Evolutionary conservation across 768 basidiomycete genomes (phyloP), one percentile per base, ranked within the genome.

Genomic region (Lactarius vividus): DNA sequence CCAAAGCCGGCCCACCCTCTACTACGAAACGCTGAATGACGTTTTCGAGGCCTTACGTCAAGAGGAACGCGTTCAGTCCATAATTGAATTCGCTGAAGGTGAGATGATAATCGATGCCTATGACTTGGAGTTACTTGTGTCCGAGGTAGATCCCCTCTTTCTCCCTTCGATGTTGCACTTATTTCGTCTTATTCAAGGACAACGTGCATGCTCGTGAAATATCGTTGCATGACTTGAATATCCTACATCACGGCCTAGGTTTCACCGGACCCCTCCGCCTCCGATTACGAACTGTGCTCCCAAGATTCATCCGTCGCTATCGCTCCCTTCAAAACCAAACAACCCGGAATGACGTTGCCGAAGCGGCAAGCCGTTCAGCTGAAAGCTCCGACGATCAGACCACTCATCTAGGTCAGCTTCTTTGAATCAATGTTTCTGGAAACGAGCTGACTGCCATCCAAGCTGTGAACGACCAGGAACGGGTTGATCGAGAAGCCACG

Each of bases 11-110:
- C 89, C 90, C 3, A 88, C 85, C 4, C 78, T 92, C 8, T 93
- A 90, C 74, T 92, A 92, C 70, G 90, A 92, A 73, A 86, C 90
- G 33, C 73, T 93, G 55, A 83, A 82, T 52, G 79, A 76, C 63
- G 83, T 92, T 23, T 92, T 92, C 71, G 87, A 87, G 62, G 88
- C 87, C 63, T 76, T 93, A 52, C 87, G 89, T 35, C 81, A 83
- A 71, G 88, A 91, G 63, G 81, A 84, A 57, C 73, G 77, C 62
- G 72, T 90, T 35, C 76, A 78, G 56, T 74, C 77, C 18, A 69
- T 85, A 8, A 76, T 81, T 35, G 80, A 83, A 37, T 73, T 85
- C 55, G 71, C 78, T 26, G 83, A 86, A 54, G 84, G 82, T 61
- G 91, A 92, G 75, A 77, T 93, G 29, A 76, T 85, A 40, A 73